Evolutionary conservation across 2,329 filamentous ascomycete species (phyloP), one percentile per base, ranked within the genome.

Genomic region (Coniochaeta sp.): DNA sequence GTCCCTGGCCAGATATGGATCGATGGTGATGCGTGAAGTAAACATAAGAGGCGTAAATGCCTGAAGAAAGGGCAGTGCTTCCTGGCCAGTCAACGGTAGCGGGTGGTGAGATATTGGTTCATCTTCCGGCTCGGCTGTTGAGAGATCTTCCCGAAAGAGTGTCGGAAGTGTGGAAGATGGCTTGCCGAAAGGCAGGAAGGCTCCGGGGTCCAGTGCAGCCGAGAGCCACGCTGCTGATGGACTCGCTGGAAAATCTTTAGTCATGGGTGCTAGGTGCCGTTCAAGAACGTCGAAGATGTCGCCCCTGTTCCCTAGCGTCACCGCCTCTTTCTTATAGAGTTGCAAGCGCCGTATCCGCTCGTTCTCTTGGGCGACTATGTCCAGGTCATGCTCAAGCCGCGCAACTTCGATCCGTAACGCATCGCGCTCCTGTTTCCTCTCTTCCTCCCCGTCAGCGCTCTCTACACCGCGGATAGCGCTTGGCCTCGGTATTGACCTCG

Each of bases 41-140:
- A 89, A 86, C 0, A 77, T 77, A 16, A 95, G 79, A 0, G 88
- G 84, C 0, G 85, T 89, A 66, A 95, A 91, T 9, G 88, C 79
- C 54, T 88, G 83, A 0, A 93, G 78, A 64, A 88, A 91, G 0
- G 88, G 85, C 2, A 89, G 73, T 57, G 89, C 84, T 62, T 92
- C 84, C 0, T 80, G 76, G 1, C 88, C 79, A 0, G 82, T 79
- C 74, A 92, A 78, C 1, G 79, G 78, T 1, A 85, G 68, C 0
- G 88, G 90, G 58, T 84, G 81, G 67, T 93, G 89, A 1, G 88
- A 89, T 8, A 81, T 75, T 0, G 81, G 70, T 1, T 77, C 74
- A 24, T 72, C 71, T 5, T 74, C 68, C 3, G 75, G 67, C 4
- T 76, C 68, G 12, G 73, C 69, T 12, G 70, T 59, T 32, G 66